Evolutionary conservation across 2,329 filamentous ascomycete species (phyloP).

Genomic region (Dactylonectria estremocensis): DNA sequence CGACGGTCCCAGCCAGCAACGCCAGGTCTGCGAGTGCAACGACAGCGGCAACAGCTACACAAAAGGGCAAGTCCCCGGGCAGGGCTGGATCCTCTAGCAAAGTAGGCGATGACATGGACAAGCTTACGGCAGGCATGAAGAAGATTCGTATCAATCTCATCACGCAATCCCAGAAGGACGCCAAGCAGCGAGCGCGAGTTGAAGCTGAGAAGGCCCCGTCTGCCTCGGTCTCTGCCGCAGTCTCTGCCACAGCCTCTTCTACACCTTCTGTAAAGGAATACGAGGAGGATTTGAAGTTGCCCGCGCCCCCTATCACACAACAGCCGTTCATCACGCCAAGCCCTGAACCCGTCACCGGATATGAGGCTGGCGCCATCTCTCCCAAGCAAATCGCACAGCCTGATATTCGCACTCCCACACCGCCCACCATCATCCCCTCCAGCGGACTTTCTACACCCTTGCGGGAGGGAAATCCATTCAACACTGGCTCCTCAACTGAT

Average conservation of each 20-base stretch:
- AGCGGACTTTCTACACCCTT: constrained; percentile 46
- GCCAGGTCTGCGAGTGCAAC: constrained; percentile 31
- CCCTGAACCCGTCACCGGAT: neutral
- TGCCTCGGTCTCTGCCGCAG: constrained; percentile 9
- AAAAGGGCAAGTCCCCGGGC: constrained; percentile 32
- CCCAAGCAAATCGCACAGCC: constrained; percentile 32
- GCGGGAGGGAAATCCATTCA: constrained; percentile 43
- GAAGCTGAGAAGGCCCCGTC: constrained; percentile 42
- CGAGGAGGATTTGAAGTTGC: constrained; percentile 3
- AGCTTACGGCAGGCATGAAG: constrained; percentile 71
- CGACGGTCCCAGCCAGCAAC: constrained; percentile 41
- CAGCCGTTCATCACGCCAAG: constrained; percentile 14
- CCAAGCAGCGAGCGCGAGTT: constrained; percentile 57
- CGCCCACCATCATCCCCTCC: constrained; percentile 45
- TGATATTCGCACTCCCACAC: constrained; percentile 34
- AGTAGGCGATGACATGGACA: constrained; percentile 63
- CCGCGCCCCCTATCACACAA: constrained; percentile 3
- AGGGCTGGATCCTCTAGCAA: constrained; percentile 33
- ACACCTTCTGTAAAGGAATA: constrained; percentile 14
- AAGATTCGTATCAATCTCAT: constrained; percentile 75
- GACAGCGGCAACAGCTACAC: constrained; percentile 16
- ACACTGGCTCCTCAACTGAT: constrained; percentile 39
- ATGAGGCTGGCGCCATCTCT: constrained; percentile 26
- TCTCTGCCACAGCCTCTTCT: constrained; percentile 12
- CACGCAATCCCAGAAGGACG: constrained; percentile 72